Evolutionary conservation across 495 filamentous ascomycete genomes (phyloP).

Genomic region (Penicillium soppii): DNA sequence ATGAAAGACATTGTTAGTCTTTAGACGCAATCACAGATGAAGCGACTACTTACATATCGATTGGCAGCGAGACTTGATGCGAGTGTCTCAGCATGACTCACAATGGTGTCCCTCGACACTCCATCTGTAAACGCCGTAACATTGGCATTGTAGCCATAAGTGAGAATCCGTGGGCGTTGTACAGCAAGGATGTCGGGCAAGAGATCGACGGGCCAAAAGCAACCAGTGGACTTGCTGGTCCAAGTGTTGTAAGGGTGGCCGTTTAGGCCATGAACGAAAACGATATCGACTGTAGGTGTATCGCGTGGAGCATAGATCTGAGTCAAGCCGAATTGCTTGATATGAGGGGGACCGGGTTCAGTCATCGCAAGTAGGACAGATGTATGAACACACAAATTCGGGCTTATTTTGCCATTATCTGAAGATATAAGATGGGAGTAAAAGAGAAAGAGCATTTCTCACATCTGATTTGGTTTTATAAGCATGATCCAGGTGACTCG

Average conservation of each 20-base stretch:
- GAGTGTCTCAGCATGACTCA: constrained; percentile 82
- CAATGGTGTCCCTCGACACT: constrained; percentile 69
- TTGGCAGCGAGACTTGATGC: constrained; percentile 61
- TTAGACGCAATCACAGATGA: not conserved
- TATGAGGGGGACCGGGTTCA: constrained; percentile 23
- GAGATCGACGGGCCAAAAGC: constrained; percentile 77
- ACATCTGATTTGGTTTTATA: not conserved
- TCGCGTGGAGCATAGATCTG: constrained; percentile 60
- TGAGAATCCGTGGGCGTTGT: constrained; percentile 67
- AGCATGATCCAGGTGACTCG: constrained; percentile 8
- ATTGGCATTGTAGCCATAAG: constrained; percentile 84
- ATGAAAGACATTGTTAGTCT: constrained; percentile 1
- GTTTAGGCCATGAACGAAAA: constrained; percentile 83
- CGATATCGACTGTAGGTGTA: constrained; percentile 49
- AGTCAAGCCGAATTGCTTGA: constrained; percentile 68
- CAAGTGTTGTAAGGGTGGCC: constrained; percentile 75
- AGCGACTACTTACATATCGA: constrained; percentile 45
- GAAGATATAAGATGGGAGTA: not conserved
- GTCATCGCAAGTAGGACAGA: constrained; percentile 21
- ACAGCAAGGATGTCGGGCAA: constrained; percentile 63
- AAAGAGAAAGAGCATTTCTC: not conserved
- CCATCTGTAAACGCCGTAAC: constrained; percentile 64
- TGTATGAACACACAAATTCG: constrained; percentile 4
- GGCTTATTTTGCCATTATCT: not conserved
- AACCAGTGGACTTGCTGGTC: constrained; percentile 61